phyloP scores from a whole-genome alignment of 306 rosid genomes.

The Acacia acuminata region DNA sequence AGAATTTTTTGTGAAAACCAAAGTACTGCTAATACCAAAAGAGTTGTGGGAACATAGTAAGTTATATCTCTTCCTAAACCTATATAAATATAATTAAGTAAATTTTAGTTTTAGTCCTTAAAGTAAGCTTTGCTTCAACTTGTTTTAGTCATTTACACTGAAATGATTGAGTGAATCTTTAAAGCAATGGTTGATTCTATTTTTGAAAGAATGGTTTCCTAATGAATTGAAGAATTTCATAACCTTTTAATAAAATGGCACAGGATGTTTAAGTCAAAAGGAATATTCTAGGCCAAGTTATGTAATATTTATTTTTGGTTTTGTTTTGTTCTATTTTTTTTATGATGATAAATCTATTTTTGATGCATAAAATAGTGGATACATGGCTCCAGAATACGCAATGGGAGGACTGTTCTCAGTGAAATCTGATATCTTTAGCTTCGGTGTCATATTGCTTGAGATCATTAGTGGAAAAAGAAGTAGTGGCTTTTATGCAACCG shows the following conservation, averaged over 20 bases:
- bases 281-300: not conserved
- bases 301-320: not conserved
- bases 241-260: too few species aligned
- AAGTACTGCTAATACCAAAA: slow-evolving; percentile 51
- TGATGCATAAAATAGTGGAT: slow-evolving; percentile 41
- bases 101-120: not conserved
- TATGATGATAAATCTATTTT: not conserved
- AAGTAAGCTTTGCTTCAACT: not conserved
- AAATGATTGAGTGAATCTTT: not conserved
- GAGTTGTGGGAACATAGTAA: slow-evolving; percentile 64
- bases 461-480: slow-evolving; percentile 54
- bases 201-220: too few species aligned
- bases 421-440: slow-evolving; percentile 66
- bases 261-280: not conserved
- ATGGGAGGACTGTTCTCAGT: slow-evolving; percentile 58
- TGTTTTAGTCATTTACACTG: not conserved
- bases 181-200: too few species aligned
- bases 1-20: slow-evolving; percentile 57
- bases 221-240: too few species aligned
- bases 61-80: not conserved
- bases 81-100: not conserved
- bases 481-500: slow-evolving; percentile 41
- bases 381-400: slow-evolving; percentile 67
- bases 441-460: slow-evolving; percentile 62
- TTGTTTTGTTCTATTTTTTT: not conserved